Evolutionary conservation across 2,329 filamentous ascomycete species (phyloP).

Genomic region (Sordariomycetes sp.): DNA sequence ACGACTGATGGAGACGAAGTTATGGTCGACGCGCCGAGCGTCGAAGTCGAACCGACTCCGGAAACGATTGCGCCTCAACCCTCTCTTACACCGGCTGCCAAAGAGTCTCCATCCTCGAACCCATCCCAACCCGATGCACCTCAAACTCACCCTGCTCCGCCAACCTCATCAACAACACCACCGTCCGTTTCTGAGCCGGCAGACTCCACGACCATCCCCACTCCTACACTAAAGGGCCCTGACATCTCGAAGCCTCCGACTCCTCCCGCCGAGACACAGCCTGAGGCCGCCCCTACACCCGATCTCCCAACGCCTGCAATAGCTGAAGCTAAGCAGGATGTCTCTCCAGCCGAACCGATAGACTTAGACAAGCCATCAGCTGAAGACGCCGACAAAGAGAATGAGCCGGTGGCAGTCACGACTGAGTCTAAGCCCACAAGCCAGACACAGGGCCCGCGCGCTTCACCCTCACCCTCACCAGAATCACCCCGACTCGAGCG

Average conservation of each 20-base stretch:
- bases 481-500: conserved; percentile 18
- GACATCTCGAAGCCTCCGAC: conserved; percentile 2
- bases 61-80: neutral
- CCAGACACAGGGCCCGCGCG: neutral
- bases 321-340: neutral
- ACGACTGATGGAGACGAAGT: conserved; percentile 2
- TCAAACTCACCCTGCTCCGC: neutral
- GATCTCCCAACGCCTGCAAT: neutral
- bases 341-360: neutral
- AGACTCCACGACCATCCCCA: neutral
- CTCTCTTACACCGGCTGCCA: neutral
- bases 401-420: neutral
- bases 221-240: neutral
- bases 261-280: neutral
- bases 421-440: neutral
- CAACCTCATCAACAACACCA: neutral
- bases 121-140: neutral
- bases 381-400: neutral
- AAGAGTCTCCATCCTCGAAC: neutral
- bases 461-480: neutral
- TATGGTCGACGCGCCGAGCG: neutral
- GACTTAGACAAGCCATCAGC: neutral
- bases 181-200: neutral
- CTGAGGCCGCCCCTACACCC: neutral
- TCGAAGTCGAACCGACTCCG: neutral